phyloP scores from a whole-genome alignment of 2,329 filamentous ascomycete species.

The Didymella sp. region DNA sequence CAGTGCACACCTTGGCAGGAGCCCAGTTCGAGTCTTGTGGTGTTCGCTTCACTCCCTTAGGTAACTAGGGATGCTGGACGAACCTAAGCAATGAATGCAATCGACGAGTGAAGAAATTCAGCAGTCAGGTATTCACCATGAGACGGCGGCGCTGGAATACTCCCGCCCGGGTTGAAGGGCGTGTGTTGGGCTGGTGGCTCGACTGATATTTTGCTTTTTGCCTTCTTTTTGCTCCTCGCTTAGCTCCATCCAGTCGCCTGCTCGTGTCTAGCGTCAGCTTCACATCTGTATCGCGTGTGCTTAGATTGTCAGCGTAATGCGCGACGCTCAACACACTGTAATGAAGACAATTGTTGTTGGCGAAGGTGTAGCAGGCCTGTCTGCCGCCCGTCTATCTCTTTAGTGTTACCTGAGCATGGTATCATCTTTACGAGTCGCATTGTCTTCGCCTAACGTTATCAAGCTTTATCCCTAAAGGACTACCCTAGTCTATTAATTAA shows the following conservation, averaged over 20 bases:
- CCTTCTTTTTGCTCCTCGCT: slow-evolving; percentile 14
- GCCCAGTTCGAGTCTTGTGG: slow-evolving; percentile 54
- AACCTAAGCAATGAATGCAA: slow-evolving; percentile 54
- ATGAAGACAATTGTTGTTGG: slow-evolving; percentile 28
- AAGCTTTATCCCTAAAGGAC: too few relatives aligned
- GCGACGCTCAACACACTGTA: too few relatives aligned
- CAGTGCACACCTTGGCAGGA: slow-evolving; percentile 44
- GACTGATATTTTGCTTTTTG: slow-evolving; percentile 42
- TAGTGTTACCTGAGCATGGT: slow-evolving; percentile 15
- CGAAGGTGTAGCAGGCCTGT: slow-evolving; percentile 24
- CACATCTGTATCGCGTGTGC: neutral
- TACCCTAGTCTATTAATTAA: neutral
- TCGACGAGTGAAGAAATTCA: slow-evolving; percentile 53
- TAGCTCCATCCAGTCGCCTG: slow-evolving; percentile 3
- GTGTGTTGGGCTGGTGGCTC: slow-evolving; percentile 46
- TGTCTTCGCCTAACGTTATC: neutral
- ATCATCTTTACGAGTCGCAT: slow-evolving; percentile 21
- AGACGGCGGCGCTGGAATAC: slow-evolving; percentile 53
- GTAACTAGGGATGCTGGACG: slow-evolving; percentile 53
- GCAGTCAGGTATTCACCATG: slow-evolving; percentile 52
- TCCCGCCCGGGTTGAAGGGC: slow-evolving; percentile 47
- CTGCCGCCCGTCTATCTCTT: slow-evolving; percentile 34
- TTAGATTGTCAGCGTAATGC: neutral
- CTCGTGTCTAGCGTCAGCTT: neutral
- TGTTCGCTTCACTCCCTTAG: slow-evolving; percentile 50